A percentile compares a stretch with the other conserved stretches of the same genome.
Evolutionary conservation across 768 basidiomycete genomes (phyloP).

Genomic region (Lactarius indigo): DNA sequence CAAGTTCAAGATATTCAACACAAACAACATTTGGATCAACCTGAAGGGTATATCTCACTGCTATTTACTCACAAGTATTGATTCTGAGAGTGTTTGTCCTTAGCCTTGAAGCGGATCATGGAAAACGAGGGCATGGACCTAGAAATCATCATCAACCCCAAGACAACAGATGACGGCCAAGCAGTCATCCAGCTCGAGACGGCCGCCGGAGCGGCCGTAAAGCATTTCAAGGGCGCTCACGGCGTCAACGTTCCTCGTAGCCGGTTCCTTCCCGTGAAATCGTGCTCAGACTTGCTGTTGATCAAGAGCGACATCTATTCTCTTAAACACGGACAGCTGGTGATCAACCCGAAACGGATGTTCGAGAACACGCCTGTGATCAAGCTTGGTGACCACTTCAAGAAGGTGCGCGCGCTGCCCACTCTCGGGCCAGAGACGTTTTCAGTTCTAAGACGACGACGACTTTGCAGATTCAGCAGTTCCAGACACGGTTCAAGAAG

Average conservation of each 20-base stretch:
- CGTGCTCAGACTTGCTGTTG: slow-evolving; percentile 81
- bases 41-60: slow-evolving; percentile 50
- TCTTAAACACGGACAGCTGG: slow-evolving; percentile 80
- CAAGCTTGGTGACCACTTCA: slow-evolving; percentile 96
- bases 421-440: neutral
- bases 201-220: slow-evolving; percentile 90
- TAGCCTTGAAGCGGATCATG: slow-evolving; percentile 89
- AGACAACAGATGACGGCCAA: slow-evolving; percentile 81
- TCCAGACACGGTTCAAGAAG: slow-evolving; percentile 94
- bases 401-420: slow-evolving; percentile 57
- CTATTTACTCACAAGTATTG: too few species aligned
- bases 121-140: slow-evolving; percentile 82
- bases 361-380: slow-evolving; percentile 91
- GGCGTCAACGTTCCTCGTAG: slow-evolving; percentile 94
- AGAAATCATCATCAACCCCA: slow-evolving; percentile 93
- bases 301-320: slow-evolving; percentile 94
- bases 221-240: slow-evolving; percentile 88
- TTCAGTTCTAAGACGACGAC: neutral
- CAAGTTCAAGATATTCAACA: slow-evolving; percentile 94
- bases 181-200: slow-evolving; percentile 61
- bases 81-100: slow-evolving; percentile 14
- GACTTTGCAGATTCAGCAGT: slow-evolving; percentile 61
- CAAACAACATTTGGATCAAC: slow-evolving; percentile 80
- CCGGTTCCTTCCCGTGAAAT: slow-evolving; percentile 91
- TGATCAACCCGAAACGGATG: slow-evolving; percentile 80